A percentile compares a stretch with the other conserved stretches of the same genome.
Evolutionary conservation across 768 basidiomycete species (phyloP).

Genomic region (Boletus tylopilopsis): DNA sequence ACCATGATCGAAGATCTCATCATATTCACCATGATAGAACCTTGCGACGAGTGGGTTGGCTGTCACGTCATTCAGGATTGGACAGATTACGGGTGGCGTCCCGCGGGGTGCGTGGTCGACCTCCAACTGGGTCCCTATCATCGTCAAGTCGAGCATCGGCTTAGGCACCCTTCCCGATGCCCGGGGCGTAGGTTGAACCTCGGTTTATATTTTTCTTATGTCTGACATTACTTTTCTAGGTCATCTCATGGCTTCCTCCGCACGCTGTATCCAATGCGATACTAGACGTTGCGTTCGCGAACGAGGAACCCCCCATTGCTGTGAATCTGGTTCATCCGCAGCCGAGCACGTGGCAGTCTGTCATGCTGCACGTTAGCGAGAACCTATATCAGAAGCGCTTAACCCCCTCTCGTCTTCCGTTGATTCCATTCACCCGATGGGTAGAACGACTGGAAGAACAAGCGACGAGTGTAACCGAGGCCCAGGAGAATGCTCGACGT

Average conservation of each 20-base stretch:
- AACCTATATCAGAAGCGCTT: slow-evolving; percentile 10
- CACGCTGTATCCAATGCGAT: slow-evolving; percentile 26
- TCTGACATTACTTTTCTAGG: slow-evolving; percentile 9
- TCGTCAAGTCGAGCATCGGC: slow-evolving; percentile 33
- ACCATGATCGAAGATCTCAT: background rate
- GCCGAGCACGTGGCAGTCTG: slow-evolving; percentile 23
- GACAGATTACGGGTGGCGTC: slow-evolving; percentile 34
- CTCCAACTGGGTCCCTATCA: slow-evolving; percentile 35
- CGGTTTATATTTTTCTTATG: background rate
- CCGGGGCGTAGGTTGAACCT: slow-evolving; percentile 21
- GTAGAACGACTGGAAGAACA: background rate
- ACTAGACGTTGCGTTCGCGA: slow-evolving; percentile 26
- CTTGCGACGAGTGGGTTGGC: slow-evolving; percentile 31
- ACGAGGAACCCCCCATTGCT: slow-evolving; percentile 14
- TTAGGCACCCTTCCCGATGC: slow-evolving; percentile 31
- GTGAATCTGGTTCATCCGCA: slow-evolving; percentile 35
- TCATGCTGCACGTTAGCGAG: slow-evolving; percentile 25
- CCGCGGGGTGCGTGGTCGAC: slow-evolving; percentile 37
- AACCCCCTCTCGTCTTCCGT: slow-evolving; percentile 19
- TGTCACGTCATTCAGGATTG: slow-evolving; percentile 33
- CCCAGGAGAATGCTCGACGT: no score
- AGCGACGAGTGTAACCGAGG: no score
- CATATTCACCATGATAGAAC: slow-evolving; percentile 14
- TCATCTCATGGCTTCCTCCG: slow-evolving; percentile 30
- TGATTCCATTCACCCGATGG: slow-evolving; percentile 26